These are phyloP conservation scores for Lentinula novae-zelandiae DNA, from an alignment of 1,284 basidiomycete genomes.

Conservation along the genomic window DNA sequence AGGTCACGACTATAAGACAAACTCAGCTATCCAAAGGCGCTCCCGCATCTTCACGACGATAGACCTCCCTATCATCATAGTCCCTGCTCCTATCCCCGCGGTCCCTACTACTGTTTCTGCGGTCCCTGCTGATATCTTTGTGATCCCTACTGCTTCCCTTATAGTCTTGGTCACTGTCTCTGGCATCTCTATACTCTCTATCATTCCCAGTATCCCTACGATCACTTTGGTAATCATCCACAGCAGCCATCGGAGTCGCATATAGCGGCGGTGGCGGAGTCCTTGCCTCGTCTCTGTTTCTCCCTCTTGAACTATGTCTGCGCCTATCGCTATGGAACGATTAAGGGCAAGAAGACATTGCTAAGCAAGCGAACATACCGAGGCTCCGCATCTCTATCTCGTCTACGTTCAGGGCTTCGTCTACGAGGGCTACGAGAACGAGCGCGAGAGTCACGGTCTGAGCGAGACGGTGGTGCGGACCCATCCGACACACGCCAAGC, in stretches of 20 bases:
- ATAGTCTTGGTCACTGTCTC: not conserved
- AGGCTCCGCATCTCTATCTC: conserved; percentile 21
- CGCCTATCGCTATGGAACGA: conserved; percentile 8
- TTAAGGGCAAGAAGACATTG: not conserved
- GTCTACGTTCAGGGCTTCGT: conserved; percentile 15
- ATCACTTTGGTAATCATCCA: not conserved
- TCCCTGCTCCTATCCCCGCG: not conserved
- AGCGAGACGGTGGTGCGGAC: conserved; percentile 45
- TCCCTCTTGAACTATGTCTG: conserved; percentile 27
- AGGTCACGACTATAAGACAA: not conserved
- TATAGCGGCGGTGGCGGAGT: conserved; percentile 13
- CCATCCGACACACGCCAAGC: conserved; percentile 80
- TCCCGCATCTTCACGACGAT: not conserved
- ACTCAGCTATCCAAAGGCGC: not conserved
- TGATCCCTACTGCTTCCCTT: not conserved
- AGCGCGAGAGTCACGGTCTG: conserved; percentile 38
- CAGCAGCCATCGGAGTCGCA: conserved; percentile 2
- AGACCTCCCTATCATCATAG: not conserved
- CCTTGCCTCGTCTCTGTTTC: conserved; percentile 28
- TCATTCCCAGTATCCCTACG: not conserved
- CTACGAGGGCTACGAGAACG: conserved; percentile 35
- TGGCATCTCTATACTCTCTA: not conserved
- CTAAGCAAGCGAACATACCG: conserved; percentile 2
- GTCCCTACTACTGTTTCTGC: not conserved
- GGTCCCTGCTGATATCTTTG: not conserved